Evolutionary conservation across 345 rosid species (phyloP).

Genomic region (Salix arbutifolia): DNA sequence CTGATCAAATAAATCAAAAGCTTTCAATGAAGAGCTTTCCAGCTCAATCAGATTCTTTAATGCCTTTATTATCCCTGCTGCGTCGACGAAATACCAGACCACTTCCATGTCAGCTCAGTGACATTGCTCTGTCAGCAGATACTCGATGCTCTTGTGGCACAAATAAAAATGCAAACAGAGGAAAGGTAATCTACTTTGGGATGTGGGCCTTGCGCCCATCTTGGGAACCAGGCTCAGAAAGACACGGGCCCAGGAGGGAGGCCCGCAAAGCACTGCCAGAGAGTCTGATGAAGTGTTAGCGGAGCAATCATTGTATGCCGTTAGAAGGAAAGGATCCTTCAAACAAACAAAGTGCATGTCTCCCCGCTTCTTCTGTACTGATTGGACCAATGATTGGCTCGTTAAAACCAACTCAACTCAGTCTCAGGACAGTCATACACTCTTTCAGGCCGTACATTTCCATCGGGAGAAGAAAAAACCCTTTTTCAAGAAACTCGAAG

Average conservation of each 20-base stretch:
- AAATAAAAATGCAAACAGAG: neutral
- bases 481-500: no score
- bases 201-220: neutral
- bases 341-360: neutral
- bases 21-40: neutral
- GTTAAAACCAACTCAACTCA: neutral
- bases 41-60: neutral
- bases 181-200: neutral
- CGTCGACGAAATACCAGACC: neutral
- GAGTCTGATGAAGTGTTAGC: no score
- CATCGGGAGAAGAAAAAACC: no score
- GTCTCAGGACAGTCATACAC: no score
- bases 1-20: neutral
- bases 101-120: neutral
- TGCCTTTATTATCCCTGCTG: neutral
- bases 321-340: neutral
- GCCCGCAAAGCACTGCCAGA: neutral
- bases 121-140: neutral
- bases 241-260: neutral
- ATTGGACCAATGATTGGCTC: constrained; percentile 11
- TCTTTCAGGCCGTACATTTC: neutral
- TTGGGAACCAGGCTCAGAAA: neutral
- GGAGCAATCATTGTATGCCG: neutral
- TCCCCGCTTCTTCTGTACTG: neutral
- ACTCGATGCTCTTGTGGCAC: neutral